phyloP scores from a whole-genome alignment of 1,284 basidiomycete species.

The Rhodotorula sp. region DNA sequence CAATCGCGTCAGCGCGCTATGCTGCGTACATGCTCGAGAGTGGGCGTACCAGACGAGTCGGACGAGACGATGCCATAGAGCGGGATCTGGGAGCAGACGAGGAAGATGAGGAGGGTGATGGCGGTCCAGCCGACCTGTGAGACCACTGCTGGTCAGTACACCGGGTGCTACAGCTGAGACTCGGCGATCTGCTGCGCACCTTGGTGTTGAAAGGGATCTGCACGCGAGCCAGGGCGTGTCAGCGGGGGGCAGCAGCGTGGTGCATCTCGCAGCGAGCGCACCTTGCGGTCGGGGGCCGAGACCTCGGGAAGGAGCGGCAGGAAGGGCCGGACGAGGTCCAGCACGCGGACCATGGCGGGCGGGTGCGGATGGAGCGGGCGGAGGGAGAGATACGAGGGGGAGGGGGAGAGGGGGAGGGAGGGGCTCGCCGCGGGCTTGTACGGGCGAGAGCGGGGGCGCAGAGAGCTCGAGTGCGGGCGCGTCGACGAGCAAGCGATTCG shows the following conservation, averaged over 20 bases:
- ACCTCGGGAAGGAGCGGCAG: slow-evolving; percentile 68
- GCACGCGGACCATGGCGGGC: slow-evolving; percentile 21
- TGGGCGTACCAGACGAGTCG: slow-evolving; percentile 67
- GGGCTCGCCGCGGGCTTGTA: background rate
- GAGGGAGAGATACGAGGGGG: background rate
- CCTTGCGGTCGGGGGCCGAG: slow-evolving; percentile 92
- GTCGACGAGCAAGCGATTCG: background rate
- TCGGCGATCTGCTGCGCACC: background rate
- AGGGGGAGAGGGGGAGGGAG: background rate
- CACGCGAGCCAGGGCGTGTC: slow-evolving; percentile 13
- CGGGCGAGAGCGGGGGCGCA: too few species aligned
- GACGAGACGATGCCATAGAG: slow-evolving; percentile 96
- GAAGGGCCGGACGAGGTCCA: slow-evolving; percentile 40
- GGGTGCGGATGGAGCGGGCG: background rate
- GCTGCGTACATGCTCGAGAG: background rate
- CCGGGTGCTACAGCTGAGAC: background rate
- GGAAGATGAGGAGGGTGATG: slow-evolving; percentile 94
- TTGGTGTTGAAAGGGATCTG: slow-evolving; percentile 44
- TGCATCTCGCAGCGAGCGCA: slow-evolving; percentile 48
- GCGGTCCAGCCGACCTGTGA: slow-evolving; percentile 82
- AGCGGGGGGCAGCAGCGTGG: background rate
- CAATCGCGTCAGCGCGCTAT: too few species aligned
- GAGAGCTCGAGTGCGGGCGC: too few species aligned
- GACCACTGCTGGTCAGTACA: background rate
- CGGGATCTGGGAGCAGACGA: slow-evolving; percentile 95